A percentile compares a stretch with the other conserved stretches of the same genome.
phyloP scores from a whole-genome alignment of 148 eudicot species.

The Silene conica region DNA sequence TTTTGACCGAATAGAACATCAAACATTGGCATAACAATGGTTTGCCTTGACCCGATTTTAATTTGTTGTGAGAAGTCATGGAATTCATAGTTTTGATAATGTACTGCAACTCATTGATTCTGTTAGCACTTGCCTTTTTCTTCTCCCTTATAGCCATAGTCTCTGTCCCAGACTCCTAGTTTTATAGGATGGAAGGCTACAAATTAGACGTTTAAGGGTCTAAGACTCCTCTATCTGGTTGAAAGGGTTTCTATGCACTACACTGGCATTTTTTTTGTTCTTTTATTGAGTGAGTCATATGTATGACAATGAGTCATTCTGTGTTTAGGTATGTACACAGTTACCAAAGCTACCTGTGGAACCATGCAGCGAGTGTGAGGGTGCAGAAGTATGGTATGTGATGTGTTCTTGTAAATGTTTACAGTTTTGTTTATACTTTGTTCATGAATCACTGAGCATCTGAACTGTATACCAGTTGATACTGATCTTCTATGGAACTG shows the following conservation, averaged over 20 bases:
- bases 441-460: background rate
- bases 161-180: background rate
- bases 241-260: background rate
- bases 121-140: background rate
- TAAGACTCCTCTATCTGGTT: background rate
- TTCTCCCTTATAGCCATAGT: background rate
- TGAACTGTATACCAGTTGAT: background rate
- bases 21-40: background rate
- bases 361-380: constrained; percentile 83
- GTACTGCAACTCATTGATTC: background rate
- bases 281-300: background rate
- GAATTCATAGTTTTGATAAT: background rate
- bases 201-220: background rate
- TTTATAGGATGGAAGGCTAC: background rate
- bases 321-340: constrained; percentile 90
- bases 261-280: background rate
- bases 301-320: constrained; percentile 8
- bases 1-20: background rate
- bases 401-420: background rate
- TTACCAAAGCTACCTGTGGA: constrained; percentile 97
- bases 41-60: background rate
- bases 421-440: background rate
- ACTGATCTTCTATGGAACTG: constrained; percentile 3
- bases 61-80: background rate
- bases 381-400: constrained; percentile 78